Conservation (phyloP, 495 filamentous ascomycete genomes). For the Penicillium roqueforti region DNA sequence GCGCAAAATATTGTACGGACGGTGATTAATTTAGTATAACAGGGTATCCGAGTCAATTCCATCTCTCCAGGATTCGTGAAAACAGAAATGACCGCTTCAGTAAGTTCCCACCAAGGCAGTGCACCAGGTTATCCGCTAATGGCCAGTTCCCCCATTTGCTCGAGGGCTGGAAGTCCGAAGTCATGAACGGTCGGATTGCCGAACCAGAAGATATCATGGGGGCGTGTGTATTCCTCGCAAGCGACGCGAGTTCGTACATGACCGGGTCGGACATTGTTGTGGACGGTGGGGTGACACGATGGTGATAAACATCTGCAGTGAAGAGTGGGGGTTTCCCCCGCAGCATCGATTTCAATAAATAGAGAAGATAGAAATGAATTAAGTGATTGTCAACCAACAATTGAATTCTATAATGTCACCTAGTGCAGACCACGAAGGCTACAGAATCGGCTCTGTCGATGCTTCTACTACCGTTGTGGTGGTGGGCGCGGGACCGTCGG, state of each 20-base stretch:
- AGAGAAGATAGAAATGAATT: neutral
- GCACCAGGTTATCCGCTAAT: slow-evolving; percentile 47
- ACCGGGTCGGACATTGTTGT: slow-evolving; percentile 70
- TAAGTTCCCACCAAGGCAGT: slow-evolving; percentile 44
- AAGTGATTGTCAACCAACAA: neutral
- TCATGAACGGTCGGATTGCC: slow-evolving; percentile 70
- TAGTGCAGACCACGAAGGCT: slow-evolving; percentile 26
- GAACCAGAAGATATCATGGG: slow-evolving; percentile 77
- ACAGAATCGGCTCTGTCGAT: slow-evolving; percentile 13
- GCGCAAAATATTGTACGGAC: neutral
- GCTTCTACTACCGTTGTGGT: slow-evolving; percentile 55
- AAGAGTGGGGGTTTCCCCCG: slow-evolving; percentile 26
- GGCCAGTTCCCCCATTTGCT: slow-evolving; percentile 68
- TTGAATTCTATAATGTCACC: slow-evolving; percentile 24
- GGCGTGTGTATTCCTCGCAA: slow-evolving; percentile 75
- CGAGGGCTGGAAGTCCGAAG: slow-evolving; percentile 63
- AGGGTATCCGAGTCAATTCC: slow-evolving; percentile 43
- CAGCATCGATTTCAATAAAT: slow-evolving; percentile 9
- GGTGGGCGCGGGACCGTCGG: slow-evolving; percentile 66
- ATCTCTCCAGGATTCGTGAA: slow-evolving; percentile 46
- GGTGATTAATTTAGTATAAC: neutral
- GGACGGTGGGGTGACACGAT: slow-evolving; percentile 35
- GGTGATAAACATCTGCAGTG: slow-evolving; percentile 17
- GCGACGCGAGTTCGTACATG: slow-evolving; percentile 74
- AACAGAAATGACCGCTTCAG: slow-evolving; percentile 39